Evolutionary conservation across 176 grass and related monocot species (phyloP), one percentile per base, ranked within the genome.

Genomic region (Oryza rufipogon): DNA sequence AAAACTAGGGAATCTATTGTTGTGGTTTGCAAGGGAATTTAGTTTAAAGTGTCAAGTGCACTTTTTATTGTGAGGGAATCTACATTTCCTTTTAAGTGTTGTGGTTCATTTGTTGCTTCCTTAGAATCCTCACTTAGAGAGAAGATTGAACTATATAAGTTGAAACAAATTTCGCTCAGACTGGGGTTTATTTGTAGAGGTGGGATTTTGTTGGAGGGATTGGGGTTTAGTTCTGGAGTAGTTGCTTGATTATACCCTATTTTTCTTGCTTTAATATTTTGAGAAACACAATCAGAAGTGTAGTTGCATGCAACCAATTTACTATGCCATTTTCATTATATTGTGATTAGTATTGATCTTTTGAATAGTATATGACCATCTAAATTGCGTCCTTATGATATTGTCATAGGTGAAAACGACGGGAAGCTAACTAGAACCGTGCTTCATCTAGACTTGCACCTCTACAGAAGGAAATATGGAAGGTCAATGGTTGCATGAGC

Each of bases 401-500:
- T 60, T 79, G 78, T 33, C 28, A 76, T 72, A 79, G 86, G 75
- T 83, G 74, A 79, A 70, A 13, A 64, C 0, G 0, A 25, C 14
- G 77, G 39, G 71, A 42, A 79, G 23, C 36, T 61, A 49, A 38
- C 54, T 78, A 78, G 34, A 66, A 76, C 51, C 11, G 66, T 46
- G 20, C 48, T 71, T 78, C 38, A 77, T 70, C 32, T 47, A 41
- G 20, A 19, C 33, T 19, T 79, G 75, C 52, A 15, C 23, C 22
- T 80, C 33, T 74, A 33, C 30, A 80, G 44, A 39, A 68, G 30
- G 60, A 74, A 79, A 86, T 82, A 79, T 86, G 78, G 58, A 79
- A 8, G 73, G 20, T 46, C 58, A 78, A 74, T 74, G 69, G 79
- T 26, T 74, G 4, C 47, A 25, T 86, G 16, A 56, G 63, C 32